Evolutionary conservation across 441 rosid species (phyloP).

Genomic region (Hura crepitans): DNA sequence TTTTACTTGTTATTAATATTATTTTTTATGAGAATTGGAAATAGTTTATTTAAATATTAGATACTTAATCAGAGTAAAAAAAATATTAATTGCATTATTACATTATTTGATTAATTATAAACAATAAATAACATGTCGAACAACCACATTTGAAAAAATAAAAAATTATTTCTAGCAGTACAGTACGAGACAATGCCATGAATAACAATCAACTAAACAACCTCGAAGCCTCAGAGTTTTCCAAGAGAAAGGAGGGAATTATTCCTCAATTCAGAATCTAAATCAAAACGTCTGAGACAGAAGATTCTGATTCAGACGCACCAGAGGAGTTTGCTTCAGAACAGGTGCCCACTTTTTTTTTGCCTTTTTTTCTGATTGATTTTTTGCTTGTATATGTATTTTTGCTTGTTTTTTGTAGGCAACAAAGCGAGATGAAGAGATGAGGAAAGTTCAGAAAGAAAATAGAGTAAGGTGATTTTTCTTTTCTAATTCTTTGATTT

Average conservation of each 20-base stretch:
- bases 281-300: constrained; percentile 41
- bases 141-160: no score
- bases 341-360: constrained; percentile 45
- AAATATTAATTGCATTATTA: no score
- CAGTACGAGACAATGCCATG: no score
- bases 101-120: no score
- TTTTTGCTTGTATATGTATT: not conserved
- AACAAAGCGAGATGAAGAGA: constrained; percentile 47
- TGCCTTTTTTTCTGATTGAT: not conserved
- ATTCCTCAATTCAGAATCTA: not conserved
- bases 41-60: no score
- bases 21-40: no score
- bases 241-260: not conserved
- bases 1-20: no score
- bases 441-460: constrained; percentile 56
- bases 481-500: not conserved
- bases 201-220: no score
- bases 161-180: no score
- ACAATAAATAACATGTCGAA: no score
- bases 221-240: not conserved
- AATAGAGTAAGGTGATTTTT: constrained; percentile 52
- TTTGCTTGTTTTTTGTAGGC: constrained; percentile 38
- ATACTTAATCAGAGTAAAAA: no score
- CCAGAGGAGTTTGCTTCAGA: constrained; percentile 80
- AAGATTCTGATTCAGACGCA: constrained; percentile 55